These are phyloP conservation scores for Dendrobium officinale DNA, from an alignment of 106 monocot species.

Conservation along the genomic window DNA sequence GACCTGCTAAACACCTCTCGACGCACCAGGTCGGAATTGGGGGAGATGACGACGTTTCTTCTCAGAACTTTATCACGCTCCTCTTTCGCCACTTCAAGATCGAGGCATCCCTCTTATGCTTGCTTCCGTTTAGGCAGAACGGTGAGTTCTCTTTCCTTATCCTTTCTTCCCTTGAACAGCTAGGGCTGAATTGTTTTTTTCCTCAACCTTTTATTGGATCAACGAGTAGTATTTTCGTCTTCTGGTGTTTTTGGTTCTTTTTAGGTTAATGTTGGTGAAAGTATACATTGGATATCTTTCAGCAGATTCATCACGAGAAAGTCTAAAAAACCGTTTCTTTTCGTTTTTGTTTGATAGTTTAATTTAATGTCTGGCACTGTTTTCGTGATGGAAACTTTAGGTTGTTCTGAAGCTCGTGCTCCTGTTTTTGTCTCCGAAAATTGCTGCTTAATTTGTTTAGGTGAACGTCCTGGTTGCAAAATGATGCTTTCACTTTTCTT, in stretches of 20 bases:
- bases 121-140: not conserved
- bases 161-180: not conserved
- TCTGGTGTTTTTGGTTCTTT: not conserved
- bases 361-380: not conserved
- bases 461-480: not conserved
- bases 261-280: not conserved
- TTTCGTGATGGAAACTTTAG: not conserved
- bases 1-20: not conserved
- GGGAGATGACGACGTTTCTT: not conserved
- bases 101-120: slow-evolving; percentile 1
- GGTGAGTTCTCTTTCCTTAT: not conserved
- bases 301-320: too few relatives aligned
- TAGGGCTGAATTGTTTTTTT: not conserved
- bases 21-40: not conserved
- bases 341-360: not conserved
- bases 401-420: not conserved
- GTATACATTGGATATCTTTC: not conserved
- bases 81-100: not conserved
- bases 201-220: not conserved
- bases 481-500: not conserved
- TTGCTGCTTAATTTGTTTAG: not conserved
- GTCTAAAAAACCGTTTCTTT: not conserved
- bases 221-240: not conserved
- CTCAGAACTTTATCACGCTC: slow-evolving; percentile 2
- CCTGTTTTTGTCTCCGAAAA: not conserved